phyloP scores from a whole-genome alignment of 75 land plant species.

The Isoetes taiwanensis region DNA sequence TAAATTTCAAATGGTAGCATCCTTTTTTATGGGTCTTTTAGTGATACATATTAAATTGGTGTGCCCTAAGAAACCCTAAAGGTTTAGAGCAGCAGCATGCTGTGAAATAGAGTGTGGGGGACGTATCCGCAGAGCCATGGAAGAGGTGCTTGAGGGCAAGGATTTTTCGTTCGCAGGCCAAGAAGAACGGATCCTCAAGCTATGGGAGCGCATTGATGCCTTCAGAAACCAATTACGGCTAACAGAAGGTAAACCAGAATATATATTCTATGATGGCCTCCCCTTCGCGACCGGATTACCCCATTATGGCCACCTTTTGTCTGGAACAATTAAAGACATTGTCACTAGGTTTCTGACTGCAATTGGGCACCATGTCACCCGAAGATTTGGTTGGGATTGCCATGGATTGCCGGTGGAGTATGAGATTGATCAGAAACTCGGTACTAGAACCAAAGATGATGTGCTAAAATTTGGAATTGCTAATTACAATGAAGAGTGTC shows the following conservation, averaged over 20 bases:
- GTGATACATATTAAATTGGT: no score
- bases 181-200: slow-evolving; percentile 49
- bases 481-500: slow-evolving; percentile 82
- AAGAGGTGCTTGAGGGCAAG: slow-evolving; percentile 87
- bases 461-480: slow-evolving; percentile 80
- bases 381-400: slow-evolving; percentile 98
- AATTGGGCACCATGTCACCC: slow-evolving; percentile 75
- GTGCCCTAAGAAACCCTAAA: no score
- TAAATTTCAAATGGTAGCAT: no score
- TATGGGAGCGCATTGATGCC: slow-evolving; percentile 58
- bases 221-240: slow-evolving; percentile 74
- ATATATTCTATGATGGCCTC: slow-evolving; percentile 96
- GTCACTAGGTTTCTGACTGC: slow-evolving; percentile 86
- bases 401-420: slow-evolving; percentile 95
- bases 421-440: slow-evolving; percentile 65
- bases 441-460: slow-evolving; percentile 44
- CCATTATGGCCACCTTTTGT: slow-evolving; percentile 95
- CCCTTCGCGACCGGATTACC: slow-evolving; percentile 99
- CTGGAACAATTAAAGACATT: slow-evolving; percentile 97
- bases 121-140: no score
- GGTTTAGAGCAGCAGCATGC: no score
- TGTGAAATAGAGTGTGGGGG: no score
- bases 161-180: slow-evolving; percentile 74
- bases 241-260: slow-evolving; percentile 63
- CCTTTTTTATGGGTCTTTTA: no score